Base-by-base conservation (phyloP, 768 basidiomycete genomes). In the Calocybe cyanea region DNA sequence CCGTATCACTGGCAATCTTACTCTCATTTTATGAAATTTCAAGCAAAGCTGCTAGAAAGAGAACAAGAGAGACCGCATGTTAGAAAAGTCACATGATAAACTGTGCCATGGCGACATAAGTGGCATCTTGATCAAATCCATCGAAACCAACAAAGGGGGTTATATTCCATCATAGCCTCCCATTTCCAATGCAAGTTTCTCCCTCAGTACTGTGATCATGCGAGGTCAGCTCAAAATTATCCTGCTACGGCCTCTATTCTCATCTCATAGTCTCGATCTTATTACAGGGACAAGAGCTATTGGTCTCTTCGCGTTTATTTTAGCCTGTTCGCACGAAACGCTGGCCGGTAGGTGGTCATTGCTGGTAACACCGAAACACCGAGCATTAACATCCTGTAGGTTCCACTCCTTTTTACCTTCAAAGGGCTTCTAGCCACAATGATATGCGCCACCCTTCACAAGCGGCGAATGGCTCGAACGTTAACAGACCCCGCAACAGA, bases 361-460 rank as follows among this genome's bases (percentile, higher is more conserved):
- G 17, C 13, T n/a, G 31, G 7, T 14, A 35, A 35, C 13, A 35
- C 25, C 25, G 4, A n/a, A 35, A 35, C 13, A 14, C 4, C 6
- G 17, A n/a, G 34, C 5, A 6, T n/a, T 14, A 35, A 18, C 7
- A 14, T 35, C 13, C 33, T 13, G 9, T 21, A 49, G 48, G 44
- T 49, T 47, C 52, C 41, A 53, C 48, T 43, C 45, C 44, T 23
- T 46, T 37, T 28, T 35, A 53, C 42, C 41, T 53, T 46, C n/a
- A n/a, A 28, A 35, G 7, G 5, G n/a, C 34, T n/a, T 14, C 14
- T n/a, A 35, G 17, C 34, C 52, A 44, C n/a, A 42, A 43, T 37
- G 28, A 52, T 17, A 41, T 38, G 24, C 45, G 36, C 17, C 33
- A 28, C 14, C n/a, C n/a, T n/a, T 14, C 20, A 49, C 5, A 32